Base-by-base conservation (phyloP, 78 protist genomes). In the Dictyostelium purpureum region DNA sequence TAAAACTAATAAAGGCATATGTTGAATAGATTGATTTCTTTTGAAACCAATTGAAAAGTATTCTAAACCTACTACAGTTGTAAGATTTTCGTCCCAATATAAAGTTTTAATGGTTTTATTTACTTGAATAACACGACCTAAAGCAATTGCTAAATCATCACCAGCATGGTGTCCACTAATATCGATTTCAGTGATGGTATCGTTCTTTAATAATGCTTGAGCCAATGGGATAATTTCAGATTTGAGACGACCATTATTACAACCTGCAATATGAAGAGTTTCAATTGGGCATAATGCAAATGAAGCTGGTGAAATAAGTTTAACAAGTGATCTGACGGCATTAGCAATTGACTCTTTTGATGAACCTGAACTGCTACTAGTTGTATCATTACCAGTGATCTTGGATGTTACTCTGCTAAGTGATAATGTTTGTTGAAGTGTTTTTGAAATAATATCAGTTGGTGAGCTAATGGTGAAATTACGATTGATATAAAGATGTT, bases 91-190 rank as follows among this genome's bases (percentile, higher is more conserved):
- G 61, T 85, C 92, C 92, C 92, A 85, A 38, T 85, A 73, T 12
- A 85, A 31, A 9, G 92, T 85, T 42, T 61, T 70, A n/a, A 85
- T 52, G 49, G 92, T 74, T 28, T 40, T 52, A n/a, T 85, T 85
- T 0, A 85, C 92, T 61, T 85, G 92, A 33, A 85, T 70, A 33
- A 73, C 82, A 73, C 92, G 80, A 59, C 92, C 92, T 1, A 85
- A 31, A 1, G 92, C 61, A 21, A 85, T 85, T 33, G 92, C 92
- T 21, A 85, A 43, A 19, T 85, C 92, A 42, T 85, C 92, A 61
- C 92, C 92, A 26, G 92, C 92, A 45, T 85, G 92, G 28, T 85
- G 92, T n/a, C 92, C 92, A 45, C 66, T 43, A 12, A 85, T 85
- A 52, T 85, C 92, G 16, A 85, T 61, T 45, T 85, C 92, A 11